A percentile compares a stretch with the other conserved stretches of the same genome.
These are phyloP conservation scores for Rhizopogon roseolus DNA, from an alignment of 768 basidiomycete species.

Conservation along the genomic window DNA sequence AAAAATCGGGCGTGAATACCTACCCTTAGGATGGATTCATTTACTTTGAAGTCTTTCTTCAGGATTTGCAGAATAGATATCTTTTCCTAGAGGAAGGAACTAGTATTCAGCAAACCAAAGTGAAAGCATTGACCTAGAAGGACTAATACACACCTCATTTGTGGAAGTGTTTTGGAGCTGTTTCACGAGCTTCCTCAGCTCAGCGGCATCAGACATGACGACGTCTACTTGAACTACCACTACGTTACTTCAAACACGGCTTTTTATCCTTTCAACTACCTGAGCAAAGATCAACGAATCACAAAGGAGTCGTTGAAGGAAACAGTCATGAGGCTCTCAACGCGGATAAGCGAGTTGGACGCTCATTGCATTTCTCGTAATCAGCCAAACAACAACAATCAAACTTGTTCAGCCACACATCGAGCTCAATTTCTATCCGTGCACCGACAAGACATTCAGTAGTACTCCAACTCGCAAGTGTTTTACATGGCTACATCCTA, in stretches of 20 bases:
- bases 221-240: constrained; percentile 17
- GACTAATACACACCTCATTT: constrained; percentile 46
- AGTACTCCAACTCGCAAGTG: neutral
- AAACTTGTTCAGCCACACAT: neutral
- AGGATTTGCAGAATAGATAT: constrained; percentile 54
- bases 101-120: constrained; percentile 24
- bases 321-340: neutral
- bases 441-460: neutral
- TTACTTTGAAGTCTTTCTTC: constrained; percentile 65
- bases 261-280: constrained; percentile 1
- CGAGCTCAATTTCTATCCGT: neutral
- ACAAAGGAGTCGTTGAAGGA: constrained; percentile 1
- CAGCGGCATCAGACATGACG: constrained; percentile 36
- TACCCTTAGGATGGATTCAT: constrained; percentile 72
- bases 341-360: neutral
- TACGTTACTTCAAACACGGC: constrained; percentile 3
- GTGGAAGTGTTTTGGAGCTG: constrained; percentile 62
- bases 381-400: constrained; percentile 18
- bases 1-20: constrained; percentile 27
- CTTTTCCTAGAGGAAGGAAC: constrained; percentile 46
- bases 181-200: constrained; percentile 80
- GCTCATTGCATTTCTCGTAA: neutral
- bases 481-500: constrained; percentile 32
- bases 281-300: neutral
- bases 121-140: constrained; percentile 34